phyloP scores from a whole-genome alignment of 345 rosid species.

The Citrus maxima region DNA sequence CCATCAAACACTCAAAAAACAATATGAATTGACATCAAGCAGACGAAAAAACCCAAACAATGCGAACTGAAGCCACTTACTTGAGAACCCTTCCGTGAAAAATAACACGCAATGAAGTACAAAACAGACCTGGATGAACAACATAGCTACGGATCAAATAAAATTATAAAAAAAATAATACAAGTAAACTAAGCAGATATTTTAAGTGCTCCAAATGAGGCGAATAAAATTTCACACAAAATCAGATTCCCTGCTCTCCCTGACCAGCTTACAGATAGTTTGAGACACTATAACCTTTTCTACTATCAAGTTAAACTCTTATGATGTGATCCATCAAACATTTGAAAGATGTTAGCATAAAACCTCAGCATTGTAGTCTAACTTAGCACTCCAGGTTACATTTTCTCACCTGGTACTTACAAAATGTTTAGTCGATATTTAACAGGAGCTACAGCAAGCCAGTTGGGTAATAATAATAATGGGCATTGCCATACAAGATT shows the following conservation, averaged over 20 bases:
- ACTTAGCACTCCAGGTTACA: neutral
- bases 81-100: slow-evolving; percentile 80
- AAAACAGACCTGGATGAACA: slow-evolving; percentile 64
- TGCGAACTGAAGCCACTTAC: slow-evolving; percentile 42
- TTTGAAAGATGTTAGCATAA: neutral
- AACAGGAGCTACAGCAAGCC: neutral
- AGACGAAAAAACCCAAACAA: slow-evolving; percentile 10
- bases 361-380: neutral
- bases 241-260: neutral
- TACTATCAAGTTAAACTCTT: neutral
- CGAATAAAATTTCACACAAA: neutral
- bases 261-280: neutral
- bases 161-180: neutral
- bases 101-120: slow-evolving; percentile 77
- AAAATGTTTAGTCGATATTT: neutral
- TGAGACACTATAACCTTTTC: neutral
- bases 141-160: slow-evolving; percentile 16
- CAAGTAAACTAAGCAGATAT: neutral
- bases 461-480: neutral
- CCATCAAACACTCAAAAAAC: neutral
- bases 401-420: neutral
- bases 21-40: neutral
- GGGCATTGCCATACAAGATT: neutral
- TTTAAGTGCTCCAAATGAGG: slow-evolving; percentile 1
- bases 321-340: neutral